Base-by-base conservation (phyloP, 2,329 filamentous ascomycete genomes). In the Lecanicillium sp. region DNA sequence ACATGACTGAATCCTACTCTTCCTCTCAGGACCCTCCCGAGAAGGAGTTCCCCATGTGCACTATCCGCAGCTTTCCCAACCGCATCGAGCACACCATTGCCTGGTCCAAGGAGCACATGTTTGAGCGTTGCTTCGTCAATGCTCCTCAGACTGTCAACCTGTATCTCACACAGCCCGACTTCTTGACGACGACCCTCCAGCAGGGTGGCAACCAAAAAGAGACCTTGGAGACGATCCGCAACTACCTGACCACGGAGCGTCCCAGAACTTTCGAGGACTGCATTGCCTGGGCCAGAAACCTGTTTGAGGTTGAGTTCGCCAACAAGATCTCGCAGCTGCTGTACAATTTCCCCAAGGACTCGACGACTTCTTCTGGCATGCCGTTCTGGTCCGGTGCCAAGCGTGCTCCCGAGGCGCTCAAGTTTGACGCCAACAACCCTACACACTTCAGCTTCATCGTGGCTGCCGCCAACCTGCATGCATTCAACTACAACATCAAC, bases 41-140 rank as follows among this genome's bases (percentile, higher is more conserved):
- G 75, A 90, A 96, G 72, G 95, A 93, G 1, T 97, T 98, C 77
- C 93, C 93, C 1, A 97, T 97, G 90, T 98, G 93, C 67, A 97
- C 93, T 5, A 78, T 98, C 53, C 83, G 88, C 62, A 96, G 90
- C 68, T 98, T 98, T 75, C 93, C 93, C 51, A 98, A 98, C 75
- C 86, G 86, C 60, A 98, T 98, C 60, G 90, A 98, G 70, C 93
- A 98, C 68, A 97, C 93, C 1, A 98, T 98, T 65, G 93, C 93
- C 3, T 98, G 93, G 93, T 85, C 90, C 32, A 88, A 94, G 60
- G 93, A 97, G 66, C 69, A 72, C 59, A 79, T 95, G 55, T 98
- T 98, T 69, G 90, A 97, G 70, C 85, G 84, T 23, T 89, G 85
- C 57, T 98, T 97, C 60, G 90, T 95, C 58, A 93, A 91, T 58